A percentile compares a stretch with the other conserved stretches of the same genome.
These are phyloP conservation scores for Chrysosporium keratinophilum DNA, from an alignment of 2,329 filamentous ascomycete genomes.

Conservation along the genomic window DNA sequence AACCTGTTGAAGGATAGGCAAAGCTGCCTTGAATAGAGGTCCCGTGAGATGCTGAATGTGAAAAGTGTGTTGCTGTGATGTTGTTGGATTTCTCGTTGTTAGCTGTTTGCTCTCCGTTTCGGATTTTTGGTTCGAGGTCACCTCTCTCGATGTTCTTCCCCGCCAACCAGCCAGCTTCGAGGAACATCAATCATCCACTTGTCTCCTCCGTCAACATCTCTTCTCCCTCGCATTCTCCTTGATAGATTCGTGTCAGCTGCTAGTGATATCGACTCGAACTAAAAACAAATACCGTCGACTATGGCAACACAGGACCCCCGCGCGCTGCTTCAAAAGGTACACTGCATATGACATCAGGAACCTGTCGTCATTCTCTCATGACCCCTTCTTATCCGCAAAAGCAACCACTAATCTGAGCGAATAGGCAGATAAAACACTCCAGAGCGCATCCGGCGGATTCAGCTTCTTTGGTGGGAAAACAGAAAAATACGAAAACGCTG, in stretches of 20 bases:
- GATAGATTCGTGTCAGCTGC: not conserved
- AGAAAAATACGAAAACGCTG: constrained; percentile 83
- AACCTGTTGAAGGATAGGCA: not conserved
- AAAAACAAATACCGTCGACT: not conserved
- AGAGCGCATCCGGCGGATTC: constrained; percentile 68
- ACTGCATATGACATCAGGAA: constrained; percentile 8
- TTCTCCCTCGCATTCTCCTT: not conserved
- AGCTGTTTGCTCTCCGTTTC: too few species aligned
- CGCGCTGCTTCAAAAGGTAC: constrained; percentile 66
- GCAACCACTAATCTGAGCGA: not conserved
- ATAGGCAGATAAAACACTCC: constrained; percentile 76
- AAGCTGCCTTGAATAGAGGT: too few species aligned
- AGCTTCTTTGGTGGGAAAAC: constrained; percentile 77
- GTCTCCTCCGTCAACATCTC: not conserved
- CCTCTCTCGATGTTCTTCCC: not conserved
- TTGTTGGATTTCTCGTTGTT: too few species aligned
- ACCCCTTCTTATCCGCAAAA: not conserved
- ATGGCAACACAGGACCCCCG: constrained; percentile 67
- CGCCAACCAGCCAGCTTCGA: not conserved
- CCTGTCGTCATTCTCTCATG: constrained; percentile 15
- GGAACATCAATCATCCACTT: not conserved
- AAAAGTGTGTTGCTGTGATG: too few species aligned
- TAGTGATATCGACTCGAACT: not conserved
- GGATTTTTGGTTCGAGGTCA: not conserved
- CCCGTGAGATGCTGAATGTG: too few species aligned